Percentiles rank a stretch among this genome's conserved stretches.
These are phyloP conservation scores for Antrodiella citrinella DNA, from an alignment of 768 basidiomycete species.

Conservation along the genomic window DNA sequence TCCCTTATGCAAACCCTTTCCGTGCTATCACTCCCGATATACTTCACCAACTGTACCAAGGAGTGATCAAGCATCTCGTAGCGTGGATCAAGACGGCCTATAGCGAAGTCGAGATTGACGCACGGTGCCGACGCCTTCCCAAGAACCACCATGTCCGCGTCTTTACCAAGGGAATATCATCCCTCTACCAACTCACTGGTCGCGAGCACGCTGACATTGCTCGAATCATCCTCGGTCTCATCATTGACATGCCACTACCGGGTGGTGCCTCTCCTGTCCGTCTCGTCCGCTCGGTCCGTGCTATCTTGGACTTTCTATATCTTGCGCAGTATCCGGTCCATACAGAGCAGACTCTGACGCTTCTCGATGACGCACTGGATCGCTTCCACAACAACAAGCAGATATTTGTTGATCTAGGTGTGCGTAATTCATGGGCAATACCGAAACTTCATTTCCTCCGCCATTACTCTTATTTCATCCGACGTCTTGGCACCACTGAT, in stretches of 20 bases:
- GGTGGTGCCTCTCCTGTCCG: no score
- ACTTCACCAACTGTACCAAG: slow-evolving; percentile 22
- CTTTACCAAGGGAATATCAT: no score
- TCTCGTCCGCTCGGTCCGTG: no score
- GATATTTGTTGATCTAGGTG: slow-evolving; percentile 16
- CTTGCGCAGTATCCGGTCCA: slow-evolving; percentile 17
- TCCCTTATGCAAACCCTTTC: slow-evolving; percentile 17
- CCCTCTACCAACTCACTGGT: no score
- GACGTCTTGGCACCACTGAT: no score
- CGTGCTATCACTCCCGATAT: slow-evolving; percentile 16
- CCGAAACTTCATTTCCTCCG: no score
- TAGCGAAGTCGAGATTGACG: slow-evolving; percentile 9
- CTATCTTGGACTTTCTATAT: slow-evolving; percentile 23
- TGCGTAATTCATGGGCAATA: neutral
- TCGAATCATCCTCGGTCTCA: no score
- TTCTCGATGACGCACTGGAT: slow-evolving; percentile 8
- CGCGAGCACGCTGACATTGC: slow-evolving; percentile 15
- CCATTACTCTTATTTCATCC: no score
- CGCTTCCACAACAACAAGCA: slow-evolving; percentile 18
- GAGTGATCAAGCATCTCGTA: no score
- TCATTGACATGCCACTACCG: no score
- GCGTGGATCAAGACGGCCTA: no score
- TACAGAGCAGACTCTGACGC: slow-evolving; percentile 4
- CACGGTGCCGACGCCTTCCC: slow-evolving; percentile 8
- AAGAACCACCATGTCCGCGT: slow-evolving; percentile 11